Percentiles rank a stretch among this genome's conserved stretches.
Evolutionary conservation across 2,329 filamentous ascomycete genomes (phyloP).

Genomic region (Tolypocladium pustulatum): DNA sequence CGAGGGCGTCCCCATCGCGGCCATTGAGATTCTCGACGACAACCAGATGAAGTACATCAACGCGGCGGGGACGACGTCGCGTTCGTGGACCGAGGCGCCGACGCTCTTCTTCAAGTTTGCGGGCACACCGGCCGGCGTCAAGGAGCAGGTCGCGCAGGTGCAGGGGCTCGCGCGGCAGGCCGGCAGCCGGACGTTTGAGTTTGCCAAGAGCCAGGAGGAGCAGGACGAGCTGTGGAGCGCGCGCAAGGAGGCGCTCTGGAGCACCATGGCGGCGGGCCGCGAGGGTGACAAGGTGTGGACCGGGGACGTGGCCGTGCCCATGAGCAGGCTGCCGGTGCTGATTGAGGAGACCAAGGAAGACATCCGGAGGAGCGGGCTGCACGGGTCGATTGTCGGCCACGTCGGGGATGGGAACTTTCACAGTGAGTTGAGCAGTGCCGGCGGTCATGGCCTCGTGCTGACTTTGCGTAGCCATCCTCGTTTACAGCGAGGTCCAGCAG

Average conservation of each 20-base stretch:
- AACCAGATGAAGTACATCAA: constrained; percentile 72
- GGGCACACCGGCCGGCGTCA: constrained; percentile 58
- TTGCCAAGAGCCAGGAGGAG: constrained; percentile 60
- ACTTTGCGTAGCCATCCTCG: constrained; percentile 33
- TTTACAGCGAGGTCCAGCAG: constrained; percentile 57
- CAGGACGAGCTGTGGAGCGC: constrained; percentile 73
- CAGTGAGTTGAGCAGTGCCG: constrained; percentile 16
- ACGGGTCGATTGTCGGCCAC: constrained; percentile 53
- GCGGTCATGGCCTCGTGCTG: not conserved
- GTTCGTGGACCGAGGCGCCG: constrained; percentile 60
- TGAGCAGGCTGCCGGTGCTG: constrained; percentile 61
- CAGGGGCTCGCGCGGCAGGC: constrained; percentile 49
- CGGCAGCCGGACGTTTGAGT: constrained; percentile 64
- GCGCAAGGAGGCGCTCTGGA: constrained; percentile 76
- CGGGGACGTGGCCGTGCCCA: constrained; percentile 75
- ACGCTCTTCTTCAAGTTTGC: constrained; percentile 81
- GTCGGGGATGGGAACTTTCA: constrained; percentile 77
- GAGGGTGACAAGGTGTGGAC: constrained; percentile 71
- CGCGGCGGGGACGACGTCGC: constrained; percentile 53
- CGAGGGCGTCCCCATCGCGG: constrained; percentile 73
- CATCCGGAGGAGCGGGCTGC: constrained; percentile 30
- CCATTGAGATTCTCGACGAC: constrained; percentile 88
- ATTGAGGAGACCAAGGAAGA: constrained; percentile 59
- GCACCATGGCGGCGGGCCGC: constrained; percentile 57
- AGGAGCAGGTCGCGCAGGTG: constrained; percentile 67